Evolutionary conservation across 805 yeast species (phyloP).

Genomic region (Lipomyces mesembrius): DNA sequence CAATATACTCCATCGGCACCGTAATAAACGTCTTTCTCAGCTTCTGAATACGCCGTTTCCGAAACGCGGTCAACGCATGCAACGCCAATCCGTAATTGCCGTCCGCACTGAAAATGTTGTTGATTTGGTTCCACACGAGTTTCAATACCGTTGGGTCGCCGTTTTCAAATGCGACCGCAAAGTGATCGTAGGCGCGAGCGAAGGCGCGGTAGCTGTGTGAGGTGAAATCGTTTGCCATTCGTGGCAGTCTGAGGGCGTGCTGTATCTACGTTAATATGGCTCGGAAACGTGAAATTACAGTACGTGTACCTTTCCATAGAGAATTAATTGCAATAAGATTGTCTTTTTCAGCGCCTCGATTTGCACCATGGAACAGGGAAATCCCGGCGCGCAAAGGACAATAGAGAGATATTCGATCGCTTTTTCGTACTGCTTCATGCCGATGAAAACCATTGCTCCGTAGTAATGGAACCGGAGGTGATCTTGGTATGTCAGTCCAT

Average conservation of each 20-base stretch:
- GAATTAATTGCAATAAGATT: slow-evolving; percentile 24
- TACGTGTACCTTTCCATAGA: slow-evolving; percentile 19
- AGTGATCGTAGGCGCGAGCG: slow-evolving; percentile 30
- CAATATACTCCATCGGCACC: slow-evolving; percentile 26
- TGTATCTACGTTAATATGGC: neutral
- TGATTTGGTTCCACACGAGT: slow-evolving; percentile 29
- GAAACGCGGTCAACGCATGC: slow-evolving; percentile 29
- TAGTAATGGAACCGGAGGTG: slow-evolving; percentile 35
- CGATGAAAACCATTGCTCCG: slow-evolving; percentile 28
- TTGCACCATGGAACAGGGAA: slow-evolving; percentile 25
- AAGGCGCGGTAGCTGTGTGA: slow-evolving; percentile 15
- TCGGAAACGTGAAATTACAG: neutral
- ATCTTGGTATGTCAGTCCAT: slow-evolving; percentile 24
- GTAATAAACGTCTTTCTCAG: slow-evolving; percentile 26
- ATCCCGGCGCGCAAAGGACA: slow-evolving; percentile 19
- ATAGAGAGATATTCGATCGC: slow-evolving; percentile 33
- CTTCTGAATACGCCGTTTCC: slow-evolving; percentile 23
- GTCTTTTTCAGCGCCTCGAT: slow-evolving; percentile 32
- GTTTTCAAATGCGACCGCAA: slow-evolving; percentile 26
- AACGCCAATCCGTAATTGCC: slow-evolving; percentile 25
- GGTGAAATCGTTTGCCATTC: slow-evolving; percentile 18
- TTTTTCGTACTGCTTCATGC: slow-evolving; percentile 20
- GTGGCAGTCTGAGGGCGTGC: slow-evolving; percentile 15
- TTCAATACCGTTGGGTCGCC: slow-evolving; percentile 19
- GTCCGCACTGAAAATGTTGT: slow-evolving; percentile 18